These are phyloP conservation scores for Parascedosporium putredinis DNA, from an alignment of 2,329 filamentous ascomycete genomes.

Conservation along the genomic window DNA sequence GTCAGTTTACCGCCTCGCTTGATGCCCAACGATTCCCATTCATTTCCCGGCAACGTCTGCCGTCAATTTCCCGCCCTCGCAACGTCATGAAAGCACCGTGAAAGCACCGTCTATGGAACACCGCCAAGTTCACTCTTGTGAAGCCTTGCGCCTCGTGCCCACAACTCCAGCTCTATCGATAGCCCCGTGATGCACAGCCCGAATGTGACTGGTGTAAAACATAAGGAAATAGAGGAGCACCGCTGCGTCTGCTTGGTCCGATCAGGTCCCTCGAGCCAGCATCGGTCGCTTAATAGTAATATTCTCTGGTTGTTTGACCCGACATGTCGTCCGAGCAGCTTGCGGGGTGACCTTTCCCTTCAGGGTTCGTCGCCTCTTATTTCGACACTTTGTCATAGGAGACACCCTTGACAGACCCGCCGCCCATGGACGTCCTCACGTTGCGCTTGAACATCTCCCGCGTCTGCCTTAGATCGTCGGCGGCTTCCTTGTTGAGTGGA, in stretches of 20 bases:
- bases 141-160: background rate
- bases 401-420: conserved; percentile 63
- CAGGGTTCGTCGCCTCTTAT: conserved; percentile 26
- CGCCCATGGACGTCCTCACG: conserved; percentile 73
- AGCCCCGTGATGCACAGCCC: background rate
- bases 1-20: background rate
- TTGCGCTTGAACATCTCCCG: conserved; percentile 87
- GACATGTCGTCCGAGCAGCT: too few species aligned
- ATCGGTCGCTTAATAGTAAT: too few species aligned
- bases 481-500: conserved; percentile 96
- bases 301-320: background rate
- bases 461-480: conserved; percentile 79
- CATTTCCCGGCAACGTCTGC: background rate
- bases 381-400: conserved; percentile 71
- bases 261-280: too few species aligned
- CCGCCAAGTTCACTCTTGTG: background rate
- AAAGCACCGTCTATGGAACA: background rate
- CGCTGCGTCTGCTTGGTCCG: background rate
- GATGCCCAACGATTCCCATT: background rate
- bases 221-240: background rate
- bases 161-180: background rate
- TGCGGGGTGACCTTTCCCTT: too few species aligned
- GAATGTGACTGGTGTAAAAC: too few species aligned
- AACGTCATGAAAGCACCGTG: conserved; percentile 4
- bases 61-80: background rate